Percentiles rank a stretch among this genome's conserved stretches.
Evolutionary conservation across 495 filamentous ascomycete genomes (phyloP).

Genomic region (Daldinia caldariorum): DNA sequence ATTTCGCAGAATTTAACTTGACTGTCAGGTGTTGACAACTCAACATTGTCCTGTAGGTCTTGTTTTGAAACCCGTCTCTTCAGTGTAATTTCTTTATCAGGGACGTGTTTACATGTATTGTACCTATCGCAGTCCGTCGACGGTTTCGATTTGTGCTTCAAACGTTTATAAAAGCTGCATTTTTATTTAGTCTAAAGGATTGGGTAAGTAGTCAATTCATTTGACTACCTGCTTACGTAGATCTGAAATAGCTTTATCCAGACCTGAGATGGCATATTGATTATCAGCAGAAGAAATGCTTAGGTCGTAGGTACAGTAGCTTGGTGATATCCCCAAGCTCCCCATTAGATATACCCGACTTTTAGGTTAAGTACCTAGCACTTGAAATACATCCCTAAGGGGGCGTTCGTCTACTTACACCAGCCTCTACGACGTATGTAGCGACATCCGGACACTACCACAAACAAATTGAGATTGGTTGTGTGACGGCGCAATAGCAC

Average conservation of each 20-base stretch:
- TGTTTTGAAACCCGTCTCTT: conserved; percentile 38
- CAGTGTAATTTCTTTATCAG: conserved; percentile 20
- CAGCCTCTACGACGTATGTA: conserved; percentile 16
- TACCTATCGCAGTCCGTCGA: background rate
- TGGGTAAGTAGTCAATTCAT: background rate
- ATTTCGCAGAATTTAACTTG: conserved; percentile 23
- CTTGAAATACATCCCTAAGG: conserved; percentile 2
- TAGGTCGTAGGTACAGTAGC: too few species aligned
- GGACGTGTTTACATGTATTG: background rate
- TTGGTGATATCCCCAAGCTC: too few species aligned
- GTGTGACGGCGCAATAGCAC: conserved; percentile 42
- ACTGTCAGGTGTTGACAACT: conserved; percentile 12
- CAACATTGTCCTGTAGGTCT: conserved; percentile 29
- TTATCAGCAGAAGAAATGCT: too few species aligned
- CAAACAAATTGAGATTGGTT: conserved; percentile 46
- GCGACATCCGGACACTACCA: conserved; percentile 35
- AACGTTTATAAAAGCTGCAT: background rate
- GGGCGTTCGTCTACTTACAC: background rate
- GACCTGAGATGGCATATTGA: too few species aligned
- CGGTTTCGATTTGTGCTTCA: conserved; percentile 11
- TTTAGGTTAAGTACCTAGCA: background rate
- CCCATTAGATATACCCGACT: too few species aligned
- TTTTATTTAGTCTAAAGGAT: too few species aligned
- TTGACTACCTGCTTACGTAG: too few species aligned
- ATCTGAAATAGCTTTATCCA: too few species aligned